phyloP scores from a whole-genome alignment of 176 grass and related monocot genomes.

The Cocos nucifera region DNA sequence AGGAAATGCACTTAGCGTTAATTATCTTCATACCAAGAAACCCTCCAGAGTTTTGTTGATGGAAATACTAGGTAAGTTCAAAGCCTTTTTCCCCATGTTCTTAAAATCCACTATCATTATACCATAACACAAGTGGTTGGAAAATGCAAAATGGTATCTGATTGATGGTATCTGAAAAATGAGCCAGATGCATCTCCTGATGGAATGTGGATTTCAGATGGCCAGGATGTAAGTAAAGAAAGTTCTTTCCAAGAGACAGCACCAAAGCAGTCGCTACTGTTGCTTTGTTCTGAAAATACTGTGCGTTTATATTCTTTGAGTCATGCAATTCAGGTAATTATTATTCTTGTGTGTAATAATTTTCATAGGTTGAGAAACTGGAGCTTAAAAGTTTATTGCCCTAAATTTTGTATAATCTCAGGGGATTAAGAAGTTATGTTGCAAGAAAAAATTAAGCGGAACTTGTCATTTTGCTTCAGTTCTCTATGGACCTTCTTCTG shows the following conservation, averaged over 20 bases:
- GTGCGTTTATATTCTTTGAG: constrained; percentile 64
- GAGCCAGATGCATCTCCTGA: constrained; percentile 29
- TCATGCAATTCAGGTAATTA: constrained; percentile 69
- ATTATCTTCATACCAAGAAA: constrained; percentile 62
- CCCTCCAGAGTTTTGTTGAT: constrained; percentile 69
- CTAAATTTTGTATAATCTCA: constrained; percentile 6
- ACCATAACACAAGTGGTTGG: no score
- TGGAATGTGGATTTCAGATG: constrained; percentile 22
- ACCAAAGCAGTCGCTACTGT: constrained; percentile 47
- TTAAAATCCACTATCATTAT: no score
- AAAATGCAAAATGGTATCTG: no score
- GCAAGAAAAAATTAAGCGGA: constrained; percentile 62
- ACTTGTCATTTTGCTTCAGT: constrained; percentile 68
- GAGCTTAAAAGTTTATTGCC: no score
- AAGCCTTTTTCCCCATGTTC: not conserved
- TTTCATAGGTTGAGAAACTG: not conserved
- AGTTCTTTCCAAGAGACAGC: constrained; percentile 19
- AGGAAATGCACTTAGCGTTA: constrained; percentile 60
- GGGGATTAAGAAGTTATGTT: constrained; percentile 74
- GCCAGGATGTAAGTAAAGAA: constrained; percentile 19
- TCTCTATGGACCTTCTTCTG: constrained; percentile 45
- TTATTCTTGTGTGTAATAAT: no score
- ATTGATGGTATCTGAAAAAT: not conserved
- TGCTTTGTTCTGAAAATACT: constrained; percentile 91
- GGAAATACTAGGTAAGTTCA: constrained; percentile 50